Percentiles rank a stretch among this genome's conserved stretches.
Conservation (phyloP, 2,329 filamentous ascomycete species). For the Fusarium austroafricanum region DNA sequence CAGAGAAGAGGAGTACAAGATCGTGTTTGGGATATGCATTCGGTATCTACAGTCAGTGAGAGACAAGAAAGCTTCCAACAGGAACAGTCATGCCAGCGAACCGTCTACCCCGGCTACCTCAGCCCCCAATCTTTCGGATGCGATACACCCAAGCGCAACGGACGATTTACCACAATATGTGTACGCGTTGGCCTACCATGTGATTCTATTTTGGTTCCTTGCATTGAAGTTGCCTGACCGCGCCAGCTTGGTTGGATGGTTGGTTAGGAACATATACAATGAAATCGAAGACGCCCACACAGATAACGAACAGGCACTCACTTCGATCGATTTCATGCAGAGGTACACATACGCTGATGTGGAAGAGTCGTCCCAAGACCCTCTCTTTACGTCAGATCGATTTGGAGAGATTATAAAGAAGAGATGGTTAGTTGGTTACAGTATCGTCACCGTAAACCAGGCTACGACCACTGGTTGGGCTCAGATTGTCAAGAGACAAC, state of each 20-base stretch:
- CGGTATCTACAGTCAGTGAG: conserved; percentile 91
- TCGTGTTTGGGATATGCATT: conserved; percentile 95
- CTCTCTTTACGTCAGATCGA: conserved; percentile 70
- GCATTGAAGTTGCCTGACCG: conserved; percentile 87
- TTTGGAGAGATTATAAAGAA: conserved; percentile 76
- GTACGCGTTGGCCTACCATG: conserved; percentile 91
- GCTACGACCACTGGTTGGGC: conserved; percentile 74
- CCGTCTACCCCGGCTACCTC: conserved; percentile 48
- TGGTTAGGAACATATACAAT: conserved; percentile 85
- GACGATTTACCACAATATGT: conserved; percentile 94
- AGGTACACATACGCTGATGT: conserved; percentile 86
- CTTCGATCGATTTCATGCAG: conserved; percentile 96
- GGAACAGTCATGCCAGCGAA: conserved; percentile 60
- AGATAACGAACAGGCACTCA: conserved; percentile 91
- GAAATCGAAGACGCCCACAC: conserved; percentile 78
- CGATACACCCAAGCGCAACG: conserved; percentile 50
- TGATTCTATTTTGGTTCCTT: conserved; percentile 97
- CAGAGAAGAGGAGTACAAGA: conserved; percentile 89
- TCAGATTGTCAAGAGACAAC: conserved; percentile 76
- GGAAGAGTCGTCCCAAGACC: conserved; percentile 77
- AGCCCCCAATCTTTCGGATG: conserved; percentile 33
- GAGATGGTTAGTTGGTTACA: conserved; percentile 79
- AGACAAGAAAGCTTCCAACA: conserved; percentile 67
- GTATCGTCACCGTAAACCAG: conserved; percentile 80
- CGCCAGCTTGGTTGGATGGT: conserved; percentile 87